Evolutionary conservation across 2,329 filamentous ascomycete species (phyloP).

Genomic region (Cladosporium sp.): DNA sequence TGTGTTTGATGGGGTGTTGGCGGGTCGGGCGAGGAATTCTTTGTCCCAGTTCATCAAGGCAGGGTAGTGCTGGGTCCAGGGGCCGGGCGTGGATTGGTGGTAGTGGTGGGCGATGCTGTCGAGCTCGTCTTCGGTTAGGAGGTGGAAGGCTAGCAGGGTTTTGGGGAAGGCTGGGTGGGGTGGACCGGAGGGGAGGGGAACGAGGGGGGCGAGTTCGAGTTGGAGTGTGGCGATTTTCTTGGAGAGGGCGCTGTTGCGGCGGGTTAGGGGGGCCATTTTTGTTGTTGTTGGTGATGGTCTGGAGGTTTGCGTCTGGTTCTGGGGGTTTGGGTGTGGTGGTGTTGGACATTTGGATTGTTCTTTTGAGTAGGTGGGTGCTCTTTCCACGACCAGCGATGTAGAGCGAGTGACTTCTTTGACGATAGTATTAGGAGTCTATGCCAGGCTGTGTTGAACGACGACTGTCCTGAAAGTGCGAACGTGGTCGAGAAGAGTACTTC

Average conservation of each 20-base stretch:
- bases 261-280: constrained; percentile 29
- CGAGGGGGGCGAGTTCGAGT: constrained; percentile 61
- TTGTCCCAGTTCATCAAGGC: constrained; percentile 60
- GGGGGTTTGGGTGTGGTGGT: no score
- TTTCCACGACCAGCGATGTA: no score
- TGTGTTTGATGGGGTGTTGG: not conserved
- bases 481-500: no score
- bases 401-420: no score
- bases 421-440: no score
- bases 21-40: constrained; percentile 32
- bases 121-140: constrained; percentile 65
- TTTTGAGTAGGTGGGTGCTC: no score
- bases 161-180: constrained; percentile 61
- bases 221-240: constrained; percentile 62
- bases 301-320: no score
- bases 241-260: constrained; percentile 40
- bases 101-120: constrained; percentile 68
- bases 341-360: no score
- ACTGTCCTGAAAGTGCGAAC: no score
- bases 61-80: constrained; percentile 59
- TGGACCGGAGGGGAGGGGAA: constrained; percentile 51
- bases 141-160: constrained; percentile 67
- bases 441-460: no score
- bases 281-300: not conserved
- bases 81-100: constrained; percentile 59